phyloP scores from a whole-genome alignment of 2,329 filamentous ascomycete genomes.

The Cyphellophora europaea region DNA sequence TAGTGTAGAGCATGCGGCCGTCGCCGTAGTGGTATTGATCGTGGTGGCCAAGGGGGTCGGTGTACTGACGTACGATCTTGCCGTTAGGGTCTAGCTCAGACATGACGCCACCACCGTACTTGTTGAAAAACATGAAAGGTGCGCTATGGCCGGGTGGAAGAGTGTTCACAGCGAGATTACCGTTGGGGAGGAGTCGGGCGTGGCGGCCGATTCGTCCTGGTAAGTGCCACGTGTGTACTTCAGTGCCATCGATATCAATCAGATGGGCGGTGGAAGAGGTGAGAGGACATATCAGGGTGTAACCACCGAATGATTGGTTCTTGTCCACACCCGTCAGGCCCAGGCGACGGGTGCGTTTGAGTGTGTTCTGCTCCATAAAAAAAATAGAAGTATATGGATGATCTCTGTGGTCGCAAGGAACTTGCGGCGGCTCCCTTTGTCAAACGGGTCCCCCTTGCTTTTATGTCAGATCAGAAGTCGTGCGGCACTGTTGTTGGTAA shows the following conservation, averaged over 20 bases:
- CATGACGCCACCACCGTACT: conserved; percentile 39
- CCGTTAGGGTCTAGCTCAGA: conserved; percentile 30
- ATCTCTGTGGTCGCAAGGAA: no score
- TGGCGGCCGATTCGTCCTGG: conserved; percentile 34
- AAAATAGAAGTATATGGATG: neutral
- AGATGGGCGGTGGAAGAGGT: conserved; percentile 30
- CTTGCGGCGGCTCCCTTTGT: no score
- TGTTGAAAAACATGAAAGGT: conserved; percentile 34
- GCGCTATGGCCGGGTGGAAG: conserved; percentile 29
- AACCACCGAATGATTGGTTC: conserved; percentile 28
- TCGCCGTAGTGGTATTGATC: conserved; percentile 37
- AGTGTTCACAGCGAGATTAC: conserved; percentile 36
- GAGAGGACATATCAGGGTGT: conserved; percentile 32
- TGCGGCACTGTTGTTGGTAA: no score
- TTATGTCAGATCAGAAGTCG: no score
- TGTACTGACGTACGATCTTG: conserved; percentile 29
- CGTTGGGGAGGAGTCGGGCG: conserved; percentile 34
- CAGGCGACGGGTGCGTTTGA: conserved; percentile 30
- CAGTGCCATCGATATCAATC: conserved; percentile 30
- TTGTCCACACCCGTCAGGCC: conserved; percentile 31
- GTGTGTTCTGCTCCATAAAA: conserved; percentile 34
- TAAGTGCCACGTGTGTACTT: conserved; percentile 35
- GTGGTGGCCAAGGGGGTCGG: conserved; percentile 35
- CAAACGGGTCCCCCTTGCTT: no score
- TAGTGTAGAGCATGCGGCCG: conserved; percentile 34